Evolutionary conservation across 108 stramenopile genomes (phyloP), one percentile per base, ranked within the genome.

Genomic region (Mediolabrus comicus): DNA sequence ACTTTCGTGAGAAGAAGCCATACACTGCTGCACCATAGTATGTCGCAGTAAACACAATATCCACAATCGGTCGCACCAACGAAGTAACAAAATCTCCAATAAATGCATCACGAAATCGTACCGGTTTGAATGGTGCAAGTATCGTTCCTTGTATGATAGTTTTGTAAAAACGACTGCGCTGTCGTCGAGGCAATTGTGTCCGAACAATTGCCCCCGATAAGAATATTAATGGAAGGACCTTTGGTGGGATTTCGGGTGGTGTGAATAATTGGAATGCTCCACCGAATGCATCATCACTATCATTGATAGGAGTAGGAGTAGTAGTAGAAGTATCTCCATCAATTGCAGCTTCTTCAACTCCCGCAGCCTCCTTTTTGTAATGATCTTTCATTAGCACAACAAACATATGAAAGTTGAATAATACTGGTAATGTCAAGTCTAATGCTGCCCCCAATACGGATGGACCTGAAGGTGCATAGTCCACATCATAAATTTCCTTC

Each of bases 391-490:
- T 81, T 8, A 81, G 28, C 29, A 87, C 80, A n/a, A 89, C 85
- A 70, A 90, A 95, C 65, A 95, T 74, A 63, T 95, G 94, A 78
- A 95, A 95, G 62, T 95, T 91, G 81, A 95, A 91, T 35, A 95
- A 69, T 17, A 92, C 87, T 1, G 94, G 94, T 73, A 95, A 87
- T 46, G 79, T 84, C 55, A 95, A 54, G 67, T 95, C 94, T 53
- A 95, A 41, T 24, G 84, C 91, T 10, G 94, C 94, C 12, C 94
- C 91, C 33, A 88, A 69, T 4, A 95, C 94, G 3, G 80, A 76
- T 17, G 94, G 91, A 39, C 89, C 94, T 3, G 90, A 91, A 19
- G 94, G 94, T 31, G 94, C 94, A 65, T 95, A 95, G 8, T 83
- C 80, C 2, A 86, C 87, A 67, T 83, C 72, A 31, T 80, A 80